These are phyloP conservation scores for Coleophoma cylindrospora DNA, from an alignment of 2,329 filamentous ascomycete genomes.

Conservation along the genomic window DNA sequence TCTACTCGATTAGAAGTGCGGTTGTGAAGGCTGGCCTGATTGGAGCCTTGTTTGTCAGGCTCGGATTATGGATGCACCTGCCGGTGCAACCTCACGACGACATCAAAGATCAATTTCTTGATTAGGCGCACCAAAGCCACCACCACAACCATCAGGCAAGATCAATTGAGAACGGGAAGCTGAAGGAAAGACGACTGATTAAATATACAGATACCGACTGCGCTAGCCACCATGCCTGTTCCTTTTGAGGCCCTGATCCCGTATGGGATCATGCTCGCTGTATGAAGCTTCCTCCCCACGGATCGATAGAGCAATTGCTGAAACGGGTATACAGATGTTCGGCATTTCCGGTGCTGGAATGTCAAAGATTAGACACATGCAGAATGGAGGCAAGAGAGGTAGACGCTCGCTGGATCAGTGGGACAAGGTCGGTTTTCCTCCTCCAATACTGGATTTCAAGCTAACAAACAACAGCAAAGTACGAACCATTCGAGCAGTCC, in stretches of 20 bases:
- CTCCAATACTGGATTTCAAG: slow-evolving; percentile 3
- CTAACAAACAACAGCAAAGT: slow-evolving; percentile 30
- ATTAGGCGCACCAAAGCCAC: not conserved
- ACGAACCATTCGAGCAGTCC: slow-evolving; percentile 1
- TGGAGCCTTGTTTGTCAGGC: not conserved
- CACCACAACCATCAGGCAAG: slow-evolving; percentile 16
- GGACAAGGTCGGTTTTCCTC: slow-evolving; percentile 29
- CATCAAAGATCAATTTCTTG: not conserved
- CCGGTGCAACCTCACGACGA: not conserved
- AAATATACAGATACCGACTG: slow-evolving; percentile 11
- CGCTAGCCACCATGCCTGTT: slow-evolving; percentile 30
- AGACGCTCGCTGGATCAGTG: slow-evolving; percentile 33
- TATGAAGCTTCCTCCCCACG: slow-evolving; percentile 18
- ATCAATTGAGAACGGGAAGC: not conserved
- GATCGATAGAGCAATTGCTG: slow-evolving; percentile 3
- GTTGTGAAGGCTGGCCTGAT: slow-evolving; percentile 5
- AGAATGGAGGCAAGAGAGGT: slow-evolving; percentile 33
- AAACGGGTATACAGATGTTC: slow-evolving; percentile 31
- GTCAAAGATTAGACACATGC: slow-evolving; percentile 30
- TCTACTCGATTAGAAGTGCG: slow-evolving; percentile 10
- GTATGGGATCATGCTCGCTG: slow-evolving; percentile 33
- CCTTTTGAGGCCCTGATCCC: slow-evolving; percentile 36
- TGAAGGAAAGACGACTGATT: slow-evolving; percentile 5
- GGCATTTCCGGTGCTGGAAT: slow-evolving; percentile 32
- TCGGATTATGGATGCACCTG: not conserved